Evolutionary conservation across 2,329 filamentous ascomycete species (phyloP), one percentile per base, ranked within the genome.

Genomic region (Fusarium falciforme): DNA sequence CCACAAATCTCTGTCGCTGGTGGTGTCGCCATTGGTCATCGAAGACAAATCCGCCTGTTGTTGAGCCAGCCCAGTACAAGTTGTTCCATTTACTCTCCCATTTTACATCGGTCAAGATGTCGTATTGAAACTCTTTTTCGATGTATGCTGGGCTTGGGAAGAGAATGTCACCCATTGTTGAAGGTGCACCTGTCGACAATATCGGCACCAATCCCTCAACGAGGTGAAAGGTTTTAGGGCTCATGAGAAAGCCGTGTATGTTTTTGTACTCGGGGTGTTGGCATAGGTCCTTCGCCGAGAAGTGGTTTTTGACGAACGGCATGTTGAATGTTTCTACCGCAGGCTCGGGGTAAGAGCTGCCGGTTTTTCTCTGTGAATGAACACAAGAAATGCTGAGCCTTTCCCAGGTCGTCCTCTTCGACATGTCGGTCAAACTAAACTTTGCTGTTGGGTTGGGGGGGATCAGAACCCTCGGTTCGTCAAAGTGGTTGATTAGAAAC

Each of bases 1-100:
- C 47, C 2, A 86, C 82, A 66, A 87, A 83, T 68, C 87, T 77
- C 74, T 89, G 87, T 1, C 89, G 84, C 22, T 90, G 88, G 44
- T 82, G 85, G 1, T 78, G 59, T 1, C 70, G 71, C 87, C 87
- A 89, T 0, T 76, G 64, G 2, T 78, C 70, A 11, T 80, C 76
- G 0, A 70, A 68, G 0, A 79, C 80, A 42, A 80, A 85, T 0
- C 84, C 87, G 3, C 89, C 89, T 0, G 89, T 90, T 0, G 84
- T 89, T 0, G 86, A 88, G 0, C 89, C 89, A 0, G 86, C 84
- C 89, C 89, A 91, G 76, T 90, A 91, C 0, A 90, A 75, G 3
- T 84, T 85, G 38, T 87, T 85, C 2, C 72, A 72, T 73, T 91
- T 91, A 7, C 81, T 55, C 0, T 85, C 78, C 88, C 88, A 91